These are phyloP conservation scores for Candida ponderosae DNA, from an alignment of 805 yeast species.

Conservation along the genomic window DNA sequence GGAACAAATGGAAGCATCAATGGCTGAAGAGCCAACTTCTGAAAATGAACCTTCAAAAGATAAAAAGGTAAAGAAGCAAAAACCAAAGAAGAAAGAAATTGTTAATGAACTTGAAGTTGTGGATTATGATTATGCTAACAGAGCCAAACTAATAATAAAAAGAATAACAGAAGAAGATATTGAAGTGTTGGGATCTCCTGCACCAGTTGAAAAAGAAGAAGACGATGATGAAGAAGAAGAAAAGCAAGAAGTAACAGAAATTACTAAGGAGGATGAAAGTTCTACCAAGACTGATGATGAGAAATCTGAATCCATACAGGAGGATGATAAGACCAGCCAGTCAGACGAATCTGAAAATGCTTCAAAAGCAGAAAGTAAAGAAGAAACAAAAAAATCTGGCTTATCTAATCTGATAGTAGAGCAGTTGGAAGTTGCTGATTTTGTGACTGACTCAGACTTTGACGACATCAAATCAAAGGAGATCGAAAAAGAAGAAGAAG, in stretches of 20 bases:
- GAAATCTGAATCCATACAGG: too few relatives aligned
- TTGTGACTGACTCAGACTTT: too few relatives aligned
- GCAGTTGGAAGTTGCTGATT: constrained; percentile 5
- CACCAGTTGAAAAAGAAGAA: constrained; percentile 9
- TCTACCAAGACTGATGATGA: too few relatives aligned
- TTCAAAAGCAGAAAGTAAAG: constrained; percentile 1
- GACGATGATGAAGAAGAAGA: constrained; percentile 3
- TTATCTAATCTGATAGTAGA: constrained; percentile 2
- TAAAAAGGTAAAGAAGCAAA: not conserved
- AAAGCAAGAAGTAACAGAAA: constrained; percentile 4
- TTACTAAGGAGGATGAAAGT: constrained; percentile 2
- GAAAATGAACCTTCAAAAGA: constrained; percentile 2
- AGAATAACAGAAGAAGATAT: constrained; percentile 13
- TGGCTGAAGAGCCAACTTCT: constrained; percentile 12
- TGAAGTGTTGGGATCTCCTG: constrained; percentile 14
- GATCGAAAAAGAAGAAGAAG: not conserved
- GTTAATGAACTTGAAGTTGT: constrained; percentile 12
- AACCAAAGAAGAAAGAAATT: not conserved
- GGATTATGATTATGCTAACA: constrained; percentile 19
- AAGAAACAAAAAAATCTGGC: constrained; percentile 2
- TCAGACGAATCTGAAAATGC: constrained; percentile 1
- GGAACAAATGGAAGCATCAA: constrained; percentile 13
- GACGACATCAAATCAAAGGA: constrained; percentile 1
- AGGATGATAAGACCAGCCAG: constrained; percentile 1
- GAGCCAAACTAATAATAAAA: constrained; percentile 16